Conservation (phyloP, 2,329 filamentous ascomycete genomes). For the Colletotrichum horii region DNA sequence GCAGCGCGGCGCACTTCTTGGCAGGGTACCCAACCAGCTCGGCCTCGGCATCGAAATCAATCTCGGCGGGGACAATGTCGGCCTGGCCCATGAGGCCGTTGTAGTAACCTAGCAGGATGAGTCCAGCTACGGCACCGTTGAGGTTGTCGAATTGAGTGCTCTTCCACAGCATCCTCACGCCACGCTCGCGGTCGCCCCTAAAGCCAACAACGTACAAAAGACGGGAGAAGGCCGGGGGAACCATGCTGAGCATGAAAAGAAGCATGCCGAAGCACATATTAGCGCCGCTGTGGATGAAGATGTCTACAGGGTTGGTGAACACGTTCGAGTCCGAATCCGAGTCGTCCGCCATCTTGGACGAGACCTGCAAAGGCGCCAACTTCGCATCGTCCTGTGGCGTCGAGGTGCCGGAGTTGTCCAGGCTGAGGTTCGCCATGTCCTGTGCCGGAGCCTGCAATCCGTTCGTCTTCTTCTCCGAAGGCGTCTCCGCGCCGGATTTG, state of each 20-base stretch:
- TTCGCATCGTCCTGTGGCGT: constrained; percentile 11
- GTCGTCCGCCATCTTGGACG: constrained; percentile 9
- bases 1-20: constrained; percentile 68
- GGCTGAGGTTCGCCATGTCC: constrained; percentile 1
- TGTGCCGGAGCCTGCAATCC: constrained; percentile 6
- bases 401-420: constrained; percentile 12
- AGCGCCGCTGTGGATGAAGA: constrained; percentile 87
- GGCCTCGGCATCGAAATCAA: constrained; percentile 56
- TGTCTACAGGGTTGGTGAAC: constrained; percentile 78
- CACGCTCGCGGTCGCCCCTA: constrained; percentile 82
- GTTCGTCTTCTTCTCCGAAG: constrained; percentile 48
- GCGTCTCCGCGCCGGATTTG: constrained; percentile 46
- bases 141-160: constrained; percentile 85
- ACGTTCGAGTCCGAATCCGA: constrained; percentile 32
- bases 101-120: constrained; percentile 85
- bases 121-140: constrained; percentile 87
- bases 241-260: constrained; percentile 86
- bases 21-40: constrained; percentile 75
- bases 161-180: constrained; percentile 87
- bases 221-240: constrained; percentile 88
- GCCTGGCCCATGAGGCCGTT: constrained; percentile 85
- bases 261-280: constrained; percentile 91
- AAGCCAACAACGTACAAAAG: constrained; percentile 91
- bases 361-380: constrained; percentile 11
- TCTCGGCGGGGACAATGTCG: constrained; percentile 78